Evolutionary conservation across 1,139 yeast genomes (phyloP).

Genomic region (Protomyces lactucae-debilis): DNA sequence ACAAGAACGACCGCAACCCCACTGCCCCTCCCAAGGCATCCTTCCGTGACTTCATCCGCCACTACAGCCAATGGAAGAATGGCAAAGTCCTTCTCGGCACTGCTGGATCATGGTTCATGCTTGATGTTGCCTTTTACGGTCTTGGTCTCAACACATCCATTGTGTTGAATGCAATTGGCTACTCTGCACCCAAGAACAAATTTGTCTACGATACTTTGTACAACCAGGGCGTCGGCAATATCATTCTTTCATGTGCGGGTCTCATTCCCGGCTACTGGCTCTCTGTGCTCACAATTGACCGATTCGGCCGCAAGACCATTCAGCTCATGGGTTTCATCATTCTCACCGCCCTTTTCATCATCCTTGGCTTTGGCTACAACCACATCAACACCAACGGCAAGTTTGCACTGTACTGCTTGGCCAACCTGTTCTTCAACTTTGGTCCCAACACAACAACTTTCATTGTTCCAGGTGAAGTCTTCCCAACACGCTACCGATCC

Average conservation of each 20-base stretch:
- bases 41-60: slow-evolving; percentile 44
- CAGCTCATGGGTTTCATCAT: slow-evolving; percentile 69
- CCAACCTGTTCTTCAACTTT: slow-evolving; percentile 73
- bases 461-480: slow-evolving; percentile 91
- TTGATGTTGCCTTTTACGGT: slow-evolving; percentile 95
- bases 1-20: slow-evolving; percentile 52
- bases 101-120: slow-evolving; percentile 93
- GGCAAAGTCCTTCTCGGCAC: slow-evolving; percentile 84
- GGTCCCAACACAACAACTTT: slow-evolving; percentile 97
- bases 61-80: slow-evolving; percentile 85
- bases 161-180: slow-evolving; percentile 79
- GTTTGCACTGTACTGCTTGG: slow-evolving; percentile 54
- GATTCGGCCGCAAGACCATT: slow-evolving; percentile 73
- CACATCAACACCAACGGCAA: slow-evolving; percentile 46
- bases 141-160: slow-evolving; percentile 72
- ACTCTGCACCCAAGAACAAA: slow-evolving; percentile 56
- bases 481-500: slow-evolving; percentile 96
- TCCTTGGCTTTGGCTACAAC: slow-evolving; percentile 24
- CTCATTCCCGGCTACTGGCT: slow-evolving; percentile 88
- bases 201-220: slow-evolving; percentile 60
- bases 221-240: slow-evolving; percentile 52
- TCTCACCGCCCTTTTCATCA: slow-evolving; percentile 53
- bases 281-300: slow-evolving; percentile 69
- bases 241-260: slow-evolving; percentile 86
- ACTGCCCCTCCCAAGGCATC: slow-evolving; percentile 49